A percentile compares a stretch with the other conserved stretches of the same genome.
These are phyloP conservation scores for Eimeria zaria DNA, from an alignment of 169 alveolate species.

Conservation along the genomic window DNA sequence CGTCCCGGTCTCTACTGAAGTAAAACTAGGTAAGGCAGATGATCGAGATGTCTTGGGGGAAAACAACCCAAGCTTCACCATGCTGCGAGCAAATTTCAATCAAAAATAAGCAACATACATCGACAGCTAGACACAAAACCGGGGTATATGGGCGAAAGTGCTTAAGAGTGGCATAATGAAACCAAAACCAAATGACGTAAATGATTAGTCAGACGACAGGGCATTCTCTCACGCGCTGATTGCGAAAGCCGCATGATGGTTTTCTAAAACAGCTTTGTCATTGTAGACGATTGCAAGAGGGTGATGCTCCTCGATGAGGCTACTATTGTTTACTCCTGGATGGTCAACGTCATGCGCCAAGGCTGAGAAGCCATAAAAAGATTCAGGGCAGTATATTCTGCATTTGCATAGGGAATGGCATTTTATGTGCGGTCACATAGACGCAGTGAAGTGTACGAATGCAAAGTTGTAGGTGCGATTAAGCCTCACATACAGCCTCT, in stretches of 20 bases:
- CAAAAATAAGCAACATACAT: not conserved
- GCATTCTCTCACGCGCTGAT: constrained; percentile 70
- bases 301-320: constrained; percentile 85
- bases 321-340: constrained; percentile 92
- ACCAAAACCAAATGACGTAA: not conserved
- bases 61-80: constrained; percentile 67
- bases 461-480: not conserved
- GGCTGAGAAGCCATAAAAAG: constrained; percentile 86
- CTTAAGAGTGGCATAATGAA: not conserved
- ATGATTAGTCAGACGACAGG: not conserved
- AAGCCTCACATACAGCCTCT: not conserved
- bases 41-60: not conserved
- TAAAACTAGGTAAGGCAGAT: not conserved
- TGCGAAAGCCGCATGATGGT: constrained; percentile 91
- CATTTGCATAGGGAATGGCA: not conserved
- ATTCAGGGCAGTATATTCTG: not conserved
- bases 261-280: constrained; percentile 91
- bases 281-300: constrained; percentile 90
- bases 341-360: constrained; percentile 93
- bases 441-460: not conserved
- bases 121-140: not conserved
- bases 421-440: not conserved
- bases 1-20: not conserved
- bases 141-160: not conserved
- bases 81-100: constrained; percentile 6